Base-by-base conservation (phyloP, 176 grass and related monocot species). In the Coix lacrymajobi region DNA sequence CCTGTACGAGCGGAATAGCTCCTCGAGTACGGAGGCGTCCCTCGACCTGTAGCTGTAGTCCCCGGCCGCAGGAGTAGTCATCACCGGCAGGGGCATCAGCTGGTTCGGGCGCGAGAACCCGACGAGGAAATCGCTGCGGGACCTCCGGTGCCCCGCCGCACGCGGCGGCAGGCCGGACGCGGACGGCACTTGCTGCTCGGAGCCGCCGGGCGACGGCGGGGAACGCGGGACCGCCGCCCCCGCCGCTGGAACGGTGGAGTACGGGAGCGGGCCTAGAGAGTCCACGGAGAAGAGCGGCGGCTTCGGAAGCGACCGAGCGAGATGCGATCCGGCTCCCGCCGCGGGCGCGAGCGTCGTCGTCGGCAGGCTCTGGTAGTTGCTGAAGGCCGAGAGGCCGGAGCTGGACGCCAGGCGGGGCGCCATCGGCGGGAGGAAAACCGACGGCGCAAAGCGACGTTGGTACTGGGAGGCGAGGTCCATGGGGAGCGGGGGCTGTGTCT, bases 1-100 rank as follows among this genome's bases (percentile, higher is more conserved):
- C 91, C 88, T 90, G 87, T 89, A 90, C 3, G 87, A 82, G 30
- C 71, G 78, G 83, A 99, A 70, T 25, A 92, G 45, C 75, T 88
- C 77, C 45, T 94, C 89, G 49, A 83, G 57, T 46, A 44, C 79
- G 66, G 48, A 34, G 58, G 52, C 75, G 30, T 78, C 71, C 79
- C 16, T 71, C 26, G 73, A 43, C 75, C 66, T 40, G n/a, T n/a
- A n/a, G n/a, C 48, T 31, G 26, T 32, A 37, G 4, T 43, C 17
- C 20, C 76, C 39, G 1, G 62, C 77, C 15, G 72, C 15, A 8
- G 75, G 64, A 29, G 33, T 13, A 11, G 32, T 24, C 46, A 30
- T 16, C 46, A 30, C 11, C 45, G 65, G n/a, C 25, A 69, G 8
- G 15, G 65, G 24, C 40, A 40, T 13, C n/a, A 40, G 66, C 43